Percentiles rank a stretch among this genome's conserved stretches.
Evolutionary conservation across 2,329 filamentous ascomycete genomes (phyloP).

Genomic region (Hypoxylon sp.): DNA sequence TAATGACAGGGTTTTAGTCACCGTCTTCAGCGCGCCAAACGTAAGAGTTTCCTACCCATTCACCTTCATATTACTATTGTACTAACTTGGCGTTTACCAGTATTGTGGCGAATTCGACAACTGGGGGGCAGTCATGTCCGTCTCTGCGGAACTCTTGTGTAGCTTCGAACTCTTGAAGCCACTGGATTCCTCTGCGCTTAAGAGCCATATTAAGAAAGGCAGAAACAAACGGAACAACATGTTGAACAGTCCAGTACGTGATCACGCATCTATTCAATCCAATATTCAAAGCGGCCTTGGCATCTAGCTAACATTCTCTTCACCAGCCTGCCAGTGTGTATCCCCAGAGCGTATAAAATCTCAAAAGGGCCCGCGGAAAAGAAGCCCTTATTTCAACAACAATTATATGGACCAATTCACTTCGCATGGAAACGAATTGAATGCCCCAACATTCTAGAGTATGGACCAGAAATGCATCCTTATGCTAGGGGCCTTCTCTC

Average conservation of each 20-base stretch:
- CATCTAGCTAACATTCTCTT: constrained; percentile 29
- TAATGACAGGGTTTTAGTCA: constrained; percentile 93
- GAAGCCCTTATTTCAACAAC: constrained; percentile 37
- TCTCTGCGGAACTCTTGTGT: constrained; percentile 92
- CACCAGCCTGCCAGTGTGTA: constrained; percentile 68
- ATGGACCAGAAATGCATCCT: constrained; percentile 37
- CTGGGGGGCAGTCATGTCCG: constrained; percentile 99
- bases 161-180: constrained; percentile 98
- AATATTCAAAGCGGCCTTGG: neutral
- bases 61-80: constrained; percentile 34
- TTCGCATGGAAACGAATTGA: constrained; percentile 46
- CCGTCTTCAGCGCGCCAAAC: constrained; percentile 97
- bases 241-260: constrained; percentile 93
- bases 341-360: constrained; percentile 67
- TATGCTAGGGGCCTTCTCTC: constrained; percentile 36
- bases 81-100: constrained; percentile 61
- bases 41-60: constrained; percentile 68
- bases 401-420: constrained; percentile 34
- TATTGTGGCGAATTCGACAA: constrained; percentile 99
- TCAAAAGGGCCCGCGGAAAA: constrained; percentile 24
- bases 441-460: constrained; percentile 23
- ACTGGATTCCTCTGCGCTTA: constrained; percentile 93
- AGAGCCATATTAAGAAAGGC: constrained; percentile 99
- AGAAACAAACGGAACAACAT: constrained; percentile 94
- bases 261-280: neutral